phyloP scores from a whole-genome alignment of 2,329 filamentous ascomycete species.

The Xylaria polymorpha region DNA sequence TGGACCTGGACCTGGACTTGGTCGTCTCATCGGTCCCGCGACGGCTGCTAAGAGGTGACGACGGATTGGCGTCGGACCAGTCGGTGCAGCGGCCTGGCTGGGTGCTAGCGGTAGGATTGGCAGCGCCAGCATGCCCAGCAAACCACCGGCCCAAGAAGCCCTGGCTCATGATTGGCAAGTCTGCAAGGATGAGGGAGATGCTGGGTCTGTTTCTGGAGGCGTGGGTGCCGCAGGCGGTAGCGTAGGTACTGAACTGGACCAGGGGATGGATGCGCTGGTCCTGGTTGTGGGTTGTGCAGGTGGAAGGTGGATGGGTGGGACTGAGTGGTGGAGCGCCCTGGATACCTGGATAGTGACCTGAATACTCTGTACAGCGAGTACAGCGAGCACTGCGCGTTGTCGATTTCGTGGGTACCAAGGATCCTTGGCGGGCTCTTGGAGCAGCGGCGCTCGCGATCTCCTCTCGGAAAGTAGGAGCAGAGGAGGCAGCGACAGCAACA shows the following conservation, averaged over 20 bases:
- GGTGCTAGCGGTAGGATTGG: constrained; percentile 34
- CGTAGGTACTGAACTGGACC: not conserved
- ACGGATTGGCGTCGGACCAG: constrained; percentile 30
- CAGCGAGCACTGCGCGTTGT: too few relatives aligned
- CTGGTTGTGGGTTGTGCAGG: constrained; percentile 15
- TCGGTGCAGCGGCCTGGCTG: constrained; percentile 38
- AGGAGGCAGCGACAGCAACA: not conserved
- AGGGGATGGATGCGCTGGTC: not conserved
- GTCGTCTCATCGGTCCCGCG: constrained; percentile 37
- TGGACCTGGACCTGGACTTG: constrained; percentile 27
- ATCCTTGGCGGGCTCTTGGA: constrained; percentile 30
- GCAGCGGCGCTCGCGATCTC: constrained; percentile 23
- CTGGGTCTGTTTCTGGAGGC: constrained; percentile 16
- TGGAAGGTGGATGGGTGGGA: constrained; percentile 23
- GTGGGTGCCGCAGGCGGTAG: constrained; percentile 16
- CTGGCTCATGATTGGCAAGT: constrained; percentile 46
- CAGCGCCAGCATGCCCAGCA: constrained; percentile 46
- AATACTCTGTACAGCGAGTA: not conserved
- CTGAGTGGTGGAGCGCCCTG: constrained; percentile 26
- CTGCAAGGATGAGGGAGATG: constrained; percentile 36
- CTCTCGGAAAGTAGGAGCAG: constrained; percentile 21
- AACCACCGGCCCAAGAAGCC: constrained; percentile 46
- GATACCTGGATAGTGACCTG: not conserved
- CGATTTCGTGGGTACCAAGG: not conserved
- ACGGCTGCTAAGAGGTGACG: constrained; percentile 36